Conservation (phyloP, 768 basidiomycete genomes). For the Tricholoma terreum region DNA sequence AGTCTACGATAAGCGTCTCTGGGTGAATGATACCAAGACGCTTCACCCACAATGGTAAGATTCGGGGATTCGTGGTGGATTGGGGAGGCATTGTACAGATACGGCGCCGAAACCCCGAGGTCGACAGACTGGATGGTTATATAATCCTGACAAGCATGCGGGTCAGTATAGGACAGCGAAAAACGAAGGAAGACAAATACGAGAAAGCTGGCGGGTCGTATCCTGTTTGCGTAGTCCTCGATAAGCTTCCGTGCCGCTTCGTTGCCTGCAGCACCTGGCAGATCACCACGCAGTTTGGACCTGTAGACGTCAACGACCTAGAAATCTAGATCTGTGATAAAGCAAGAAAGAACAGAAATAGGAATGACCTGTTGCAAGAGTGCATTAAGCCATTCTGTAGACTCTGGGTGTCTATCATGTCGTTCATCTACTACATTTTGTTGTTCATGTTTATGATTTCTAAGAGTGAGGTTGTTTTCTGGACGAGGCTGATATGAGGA, state of each 20-base stretch:
- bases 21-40: background rate
- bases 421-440: conserved; percentile 21
- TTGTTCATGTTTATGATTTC: conserved; percentile 30
- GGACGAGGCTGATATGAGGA: conserved; percentile 59
- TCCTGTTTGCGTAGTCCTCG: conserved; percentile 77
- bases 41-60: conserved; percentile 28
- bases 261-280: conserved; percentile 71
- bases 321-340: background rate
- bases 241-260: conserved; percentile 78
- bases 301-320: conserved; percentile 74
- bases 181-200: conserved; percentile 41
- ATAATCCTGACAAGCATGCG: conserved; percentile 55
- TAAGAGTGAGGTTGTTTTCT: conserved; percentile 43
- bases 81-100: conserved; percentile 66
- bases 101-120: conserved; percentile 78
- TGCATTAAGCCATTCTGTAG: conserved; percentile 89
- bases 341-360: background rate
- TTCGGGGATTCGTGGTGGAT: conserved; percentile 28
- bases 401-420: conserved; percentile 47
- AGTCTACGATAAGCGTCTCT: conserved; percentile 4
- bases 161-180: background rate
- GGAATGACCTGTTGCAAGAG: conserved; percentile 71
- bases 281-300: conserved; percentile 69
- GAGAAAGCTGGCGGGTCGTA: conserved; percentile 66
- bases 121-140: conserved; percentile 84